A percentile compares a stretch with the other conserved stretches of the same genome.
Conservation (phyloP, 805 yeast genomes). For the Teunomyces kruisii region DNA sequence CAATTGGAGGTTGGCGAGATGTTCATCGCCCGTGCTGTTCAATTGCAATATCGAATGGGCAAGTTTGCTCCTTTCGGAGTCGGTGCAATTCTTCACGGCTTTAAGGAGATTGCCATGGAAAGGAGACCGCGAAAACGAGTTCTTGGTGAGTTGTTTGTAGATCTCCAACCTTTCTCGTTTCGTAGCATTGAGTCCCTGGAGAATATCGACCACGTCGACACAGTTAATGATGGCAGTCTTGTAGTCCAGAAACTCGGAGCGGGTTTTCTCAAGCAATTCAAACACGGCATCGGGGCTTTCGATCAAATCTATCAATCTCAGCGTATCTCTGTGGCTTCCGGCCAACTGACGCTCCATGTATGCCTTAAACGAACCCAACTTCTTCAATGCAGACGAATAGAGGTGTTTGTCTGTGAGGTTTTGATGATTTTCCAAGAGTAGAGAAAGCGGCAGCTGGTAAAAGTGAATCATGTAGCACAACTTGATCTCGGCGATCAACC, state of each 20-base stretch:
- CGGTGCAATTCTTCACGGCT: not conserved
- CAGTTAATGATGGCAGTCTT: slow-evolving; percentile 26
- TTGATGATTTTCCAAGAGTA: slow-evolving; percentile 15
- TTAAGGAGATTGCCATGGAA: not conserved
- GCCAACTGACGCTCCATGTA: slow-evolving; percentile 24
- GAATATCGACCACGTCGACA: slow-evolving; percentile 18
- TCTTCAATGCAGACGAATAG: slow-evolving; percentile 26
- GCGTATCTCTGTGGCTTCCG: not conserved
- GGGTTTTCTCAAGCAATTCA: slow-evolving; percentile 16
- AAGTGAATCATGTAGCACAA: slow-evolving; percentile 40
- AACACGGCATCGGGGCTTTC: slow-evolving; percentile 9
- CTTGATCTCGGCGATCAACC: slow-evolving; percentile 36
- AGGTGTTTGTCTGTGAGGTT: slow-evolving; percentile 7
- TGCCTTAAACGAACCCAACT: slow-evolving; percentile 37
- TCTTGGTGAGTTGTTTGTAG: slow-evolving; percentile 19
- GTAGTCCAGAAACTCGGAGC: slow-evolving; percentile 20
- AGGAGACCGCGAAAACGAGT: not conserved
- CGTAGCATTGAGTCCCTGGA: slow-evolving; percentile 12
- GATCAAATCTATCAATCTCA: not conserved
- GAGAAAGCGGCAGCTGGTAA: slow-evolving; percentile 37
- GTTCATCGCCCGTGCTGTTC: not conserved
- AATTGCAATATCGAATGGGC: not conserved
- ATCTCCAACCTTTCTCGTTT: slow-evolving; percentile 19
- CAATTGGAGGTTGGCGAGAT: not conserved
- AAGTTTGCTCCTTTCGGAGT: not conserved